These are phyloP conservation scores for Tetrahymena thermophila DNA, from an alignment of 73 alveolate species.

Conservation along the genomic window DNA sequence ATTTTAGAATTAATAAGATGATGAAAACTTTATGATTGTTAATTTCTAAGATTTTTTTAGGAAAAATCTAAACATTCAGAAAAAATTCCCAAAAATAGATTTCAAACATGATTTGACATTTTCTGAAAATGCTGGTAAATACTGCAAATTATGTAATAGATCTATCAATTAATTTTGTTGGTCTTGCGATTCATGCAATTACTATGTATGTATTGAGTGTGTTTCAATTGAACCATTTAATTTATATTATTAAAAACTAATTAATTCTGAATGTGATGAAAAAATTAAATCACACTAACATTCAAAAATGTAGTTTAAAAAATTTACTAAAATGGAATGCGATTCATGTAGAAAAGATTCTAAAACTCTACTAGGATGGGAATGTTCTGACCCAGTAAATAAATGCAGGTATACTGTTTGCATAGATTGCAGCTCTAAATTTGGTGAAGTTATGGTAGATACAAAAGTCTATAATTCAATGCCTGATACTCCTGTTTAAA, in stretches of 20 bases:
- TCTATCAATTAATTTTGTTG: not conserved
- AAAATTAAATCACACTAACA: not conserved
- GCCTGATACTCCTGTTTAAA: no score
- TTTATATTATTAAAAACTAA: no score
- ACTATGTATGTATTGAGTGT: not conserved
- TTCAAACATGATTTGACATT: not conserved
- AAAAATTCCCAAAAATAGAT: not conserved
- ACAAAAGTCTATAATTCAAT: no score
- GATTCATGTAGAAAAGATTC: not conserved
- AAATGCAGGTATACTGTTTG: not conserved
- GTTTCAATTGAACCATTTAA: not conserved
- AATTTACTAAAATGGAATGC: not conserved
- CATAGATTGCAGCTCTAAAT: not conserved
- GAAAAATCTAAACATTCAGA: not conserved
- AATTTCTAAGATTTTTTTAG: no score
- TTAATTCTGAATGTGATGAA: not conserved
- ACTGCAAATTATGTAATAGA: not conserved
- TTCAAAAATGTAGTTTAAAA: not conserved
- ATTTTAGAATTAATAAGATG: no score
- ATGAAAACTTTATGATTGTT: no score
- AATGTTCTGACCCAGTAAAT: not conserved
- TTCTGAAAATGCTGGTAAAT: not conserved
- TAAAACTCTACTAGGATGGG: not conserved
- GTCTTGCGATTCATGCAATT: not conserved
- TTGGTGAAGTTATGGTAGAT: not conserved